Conservation (phyloP, 805 yeast genomes). For the Schwanniomyces vanrijiae region DNA sequence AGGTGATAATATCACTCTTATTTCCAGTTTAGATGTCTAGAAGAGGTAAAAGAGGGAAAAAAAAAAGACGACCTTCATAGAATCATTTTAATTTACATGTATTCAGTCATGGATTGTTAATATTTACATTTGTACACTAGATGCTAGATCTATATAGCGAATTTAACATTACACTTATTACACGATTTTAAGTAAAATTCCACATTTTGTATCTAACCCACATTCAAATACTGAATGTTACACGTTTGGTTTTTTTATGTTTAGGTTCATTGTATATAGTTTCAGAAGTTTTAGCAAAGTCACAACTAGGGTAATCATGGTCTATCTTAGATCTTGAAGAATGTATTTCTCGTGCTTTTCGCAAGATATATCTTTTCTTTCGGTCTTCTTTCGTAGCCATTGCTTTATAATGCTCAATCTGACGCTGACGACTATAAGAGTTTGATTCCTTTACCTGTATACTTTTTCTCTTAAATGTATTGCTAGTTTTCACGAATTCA, state of each 20-base stretch:
- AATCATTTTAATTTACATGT: neutral
- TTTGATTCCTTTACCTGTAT: constrained; percentile 9
- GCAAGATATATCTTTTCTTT: constrained; percentile 17
- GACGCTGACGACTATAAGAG: constrained; percentile 15
- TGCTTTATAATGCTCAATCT: constrained; percentile 25
- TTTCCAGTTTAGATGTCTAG: constrained; percentile 41
- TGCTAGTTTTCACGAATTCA: too few relatives aligned
- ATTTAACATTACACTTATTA: neutral
- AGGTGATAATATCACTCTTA: constrained; percentile 90
- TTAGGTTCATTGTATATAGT: neutral
- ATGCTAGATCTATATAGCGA: neutral
- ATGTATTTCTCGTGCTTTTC: constrained; percentile 2
- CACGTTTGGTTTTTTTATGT: neutral
- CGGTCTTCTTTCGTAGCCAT: constrained; percentile 27
- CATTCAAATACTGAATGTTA: neutral
- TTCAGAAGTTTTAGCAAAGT: too few relatives aligned
- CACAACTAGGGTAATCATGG: neutral
- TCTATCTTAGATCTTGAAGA: neutral
- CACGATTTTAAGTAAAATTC: neutral
- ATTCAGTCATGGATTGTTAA: neutral
- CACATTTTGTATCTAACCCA: too few relatives aligned
- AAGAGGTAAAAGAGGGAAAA: neutral
- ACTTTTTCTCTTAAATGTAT: neutral
- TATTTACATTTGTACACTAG: neutral
- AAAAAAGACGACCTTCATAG: neutral